A percentile compares a stretch with the other conserved stretches of the same genome.
Evolutionary conservation across 176 grass and related monocot species (phyloP).

Genomic region (Oryza punctata): DNA sequence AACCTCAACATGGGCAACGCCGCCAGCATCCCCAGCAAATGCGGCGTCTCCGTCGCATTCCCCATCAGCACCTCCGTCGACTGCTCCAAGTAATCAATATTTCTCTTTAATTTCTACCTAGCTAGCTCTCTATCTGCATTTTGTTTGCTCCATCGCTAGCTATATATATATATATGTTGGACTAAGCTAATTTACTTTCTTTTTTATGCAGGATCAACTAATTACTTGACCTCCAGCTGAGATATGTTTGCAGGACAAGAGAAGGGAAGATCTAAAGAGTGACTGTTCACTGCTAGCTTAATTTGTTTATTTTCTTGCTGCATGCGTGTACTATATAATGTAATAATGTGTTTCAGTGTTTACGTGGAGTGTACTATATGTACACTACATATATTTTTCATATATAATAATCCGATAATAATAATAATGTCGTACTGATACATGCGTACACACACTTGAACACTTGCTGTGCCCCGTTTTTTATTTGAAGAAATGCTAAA

Average conservation of each 20-base stretch:
- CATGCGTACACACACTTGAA: too few relatives aligned
- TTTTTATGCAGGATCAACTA: neutral
- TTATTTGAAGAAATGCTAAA: too few relatives aligned
- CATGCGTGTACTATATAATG: neutral
- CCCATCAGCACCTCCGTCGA: slow-evolving; percentile 31
- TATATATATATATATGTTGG: too few relatives aligned
- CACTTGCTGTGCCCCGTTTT: too few relatives aligned
- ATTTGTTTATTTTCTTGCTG: too few relatives aligned
- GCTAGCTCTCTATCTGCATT: too few relatives aligned
- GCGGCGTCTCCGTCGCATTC: slow-evolving; percentile 32
- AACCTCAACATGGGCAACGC: slow-evolving; percentile 33
- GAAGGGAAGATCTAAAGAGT: neutral
- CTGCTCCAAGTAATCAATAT: slow-evolving; percentile 17
- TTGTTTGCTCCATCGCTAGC: too few relatives aligned
- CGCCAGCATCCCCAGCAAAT: slow-evolving; percentile 25
- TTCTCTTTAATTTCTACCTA: too few relatives aligned
- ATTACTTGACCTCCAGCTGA: neutral
- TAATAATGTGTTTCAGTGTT: neutral
- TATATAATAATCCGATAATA: neutral
- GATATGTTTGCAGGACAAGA: too few relatives aligned
- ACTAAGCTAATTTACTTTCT: neutral
- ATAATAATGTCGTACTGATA: neutral
- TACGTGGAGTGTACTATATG: neutral
- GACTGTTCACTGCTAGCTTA: too few relatives aligned
- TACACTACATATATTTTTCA: neutral